A percentile compares a stretch with the other conserved stretches of the same genome.
Conservation (phyloP, 495 filamentous ascomycete genomes). For the Pyronema omphalodes region DNA sequence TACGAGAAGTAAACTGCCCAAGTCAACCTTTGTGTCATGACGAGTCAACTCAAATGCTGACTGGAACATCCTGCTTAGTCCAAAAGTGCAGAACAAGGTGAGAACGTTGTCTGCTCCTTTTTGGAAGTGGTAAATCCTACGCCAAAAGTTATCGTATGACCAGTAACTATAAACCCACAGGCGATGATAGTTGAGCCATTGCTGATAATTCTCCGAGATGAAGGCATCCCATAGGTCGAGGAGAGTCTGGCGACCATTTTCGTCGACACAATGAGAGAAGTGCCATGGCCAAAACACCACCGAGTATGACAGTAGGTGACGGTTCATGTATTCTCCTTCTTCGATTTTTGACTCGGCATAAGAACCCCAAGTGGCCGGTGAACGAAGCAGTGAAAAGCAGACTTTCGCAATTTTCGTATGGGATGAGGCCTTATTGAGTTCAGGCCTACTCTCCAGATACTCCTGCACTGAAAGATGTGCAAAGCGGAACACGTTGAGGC, state of each 20-base stretch:
- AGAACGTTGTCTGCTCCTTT: neutral
- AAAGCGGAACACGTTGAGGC: constrained; percentile 19
- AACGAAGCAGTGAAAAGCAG: neutral
- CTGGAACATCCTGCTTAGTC: neutral
- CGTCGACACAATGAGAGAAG: neutral
- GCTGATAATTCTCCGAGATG: neutral
- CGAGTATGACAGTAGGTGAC: neutral
- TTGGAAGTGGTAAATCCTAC: neutral
- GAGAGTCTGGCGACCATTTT: neutral
- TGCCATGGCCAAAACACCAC: constrained; percentile 1
- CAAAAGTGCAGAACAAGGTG: neutral
- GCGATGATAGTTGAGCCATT: neutral
- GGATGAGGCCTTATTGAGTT: neutral
- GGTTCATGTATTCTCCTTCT: neutral
- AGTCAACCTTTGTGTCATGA: neutral
- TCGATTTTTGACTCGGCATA: neutral
- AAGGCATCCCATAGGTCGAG: neutral
- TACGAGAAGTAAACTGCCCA: neutral
- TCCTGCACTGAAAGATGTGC: constrained; percentile 24
- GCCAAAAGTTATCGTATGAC: neutral
- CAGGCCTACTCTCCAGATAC: constrained; percentile 7
- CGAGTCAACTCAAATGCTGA: neutral
- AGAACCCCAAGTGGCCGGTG: neutral
- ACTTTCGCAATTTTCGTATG: neutral
- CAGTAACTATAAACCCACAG: neutral